Evolutionary conservation across 73 alveolate genomes (phyloP).

Genomic region (Uronychia binucleata): DNA sequence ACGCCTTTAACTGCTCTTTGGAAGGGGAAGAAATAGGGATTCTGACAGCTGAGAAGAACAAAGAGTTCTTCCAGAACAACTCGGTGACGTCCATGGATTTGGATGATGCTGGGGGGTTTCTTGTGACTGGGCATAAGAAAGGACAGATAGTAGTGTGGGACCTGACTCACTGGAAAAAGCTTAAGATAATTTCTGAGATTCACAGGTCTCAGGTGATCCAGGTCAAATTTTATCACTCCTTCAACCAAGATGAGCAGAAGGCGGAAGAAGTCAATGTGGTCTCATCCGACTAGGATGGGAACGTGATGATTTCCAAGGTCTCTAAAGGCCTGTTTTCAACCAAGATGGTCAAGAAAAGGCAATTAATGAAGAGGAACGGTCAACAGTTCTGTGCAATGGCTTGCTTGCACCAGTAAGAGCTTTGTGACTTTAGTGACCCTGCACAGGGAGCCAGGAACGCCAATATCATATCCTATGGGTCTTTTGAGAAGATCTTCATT

Average conservation of each 20-base stretch:
- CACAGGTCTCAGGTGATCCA: slow-evolving; percentile 13
- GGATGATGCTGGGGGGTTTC: background rate
- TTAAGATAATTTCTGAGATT: slow-evolving; percentile 33
- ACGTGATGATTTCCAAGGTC: slow-evolving; percentile 5
- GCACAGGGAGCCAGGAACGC: background rate
- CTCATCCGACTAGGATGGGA: slow-evolving; percentile 39
- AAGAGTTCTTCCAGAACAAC: slow-evolving; percentile 20
- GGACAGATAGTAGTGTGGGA: slow-evolving; percentile 47
- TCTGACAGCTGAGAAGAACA: slow-evolving; percentile 4
- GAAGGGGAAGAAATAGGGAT: slow-evolving; percentile 32
- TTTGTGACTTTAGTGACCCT: background rate
- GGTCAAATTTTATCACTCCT: slow-evolving; percentile 30
- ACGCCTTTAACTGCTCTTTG: slow-evolving; percentile 21
- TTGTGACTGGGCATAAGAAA: slow-evolving; percentile 46
- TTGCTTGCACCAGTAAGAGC: slow-evolving; percentile 4
- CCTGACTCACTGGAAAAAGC: slow-evolving; percentile 21
- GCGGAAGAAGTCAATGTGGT: slow-evolving; percentile 11
- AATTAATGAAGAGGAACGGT: slow-evolving; percentile 40
- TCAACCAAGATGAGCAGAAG: slow-evolving; percentile 1
- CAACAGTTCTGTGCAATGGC: slow-evolving; percentile 28
- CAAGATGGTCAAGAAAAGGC: slow-evolving; percentile 12
- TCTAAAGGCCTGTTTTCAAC: slow-evolving; percentile 29
- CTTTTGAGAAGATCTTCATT: slow-evolving; percentile 29
- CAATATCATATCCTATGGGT: slow-evolving; percentile 38
- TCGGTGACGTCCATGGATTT: slow-evolving; percentile 46